Conservation (phyloP, 164 flowering plant species). For the Platanus orientalis region DNA sequence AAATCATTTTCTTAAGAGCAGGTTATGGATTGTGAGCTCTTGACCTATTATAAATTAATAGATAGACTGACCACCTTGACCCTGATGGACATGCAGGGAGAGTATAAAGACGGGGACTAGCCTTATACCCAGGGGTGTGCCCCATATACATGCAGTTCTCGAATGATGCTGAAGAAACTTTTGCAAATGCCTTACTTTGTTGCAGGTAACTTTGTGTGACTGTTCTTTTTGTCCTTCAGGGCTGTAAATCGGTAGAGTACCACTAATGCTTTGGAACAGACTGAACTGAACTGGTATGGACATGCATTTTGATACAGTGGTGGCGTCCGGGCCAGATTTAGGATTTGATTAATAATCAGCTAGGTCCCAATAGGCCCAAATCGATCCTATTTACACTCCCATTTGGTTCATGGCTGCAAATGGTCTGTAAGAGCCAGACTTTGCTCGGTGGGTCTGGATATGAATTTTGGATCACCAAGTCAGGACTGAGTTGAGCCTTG, state of each 20-base stretch:
- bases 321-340: neutral
- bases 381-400: no score
- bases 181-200: slow-evolving; percentile 48
- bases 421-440: no score
- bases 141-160: slow-evolving; percentile 87
- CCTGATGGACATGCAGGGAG: slow-evolving; percentile 50
- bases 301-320: neutral
- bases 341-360: neutral
- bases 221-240: neutral
- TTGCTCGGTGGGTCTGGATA: no score
- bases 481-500: no score
- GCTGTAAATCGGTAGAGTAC: neutral
- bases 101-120: slow-evolving; percentile 83
- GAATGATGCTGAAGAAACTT: slow-evolving; percentile 85
- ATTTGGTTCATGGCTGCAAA: no score
- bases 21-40: neutral
- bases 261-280: neutral
- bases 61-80: slow-evolving; percentile 1
- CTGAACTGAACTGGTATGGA: neutral
- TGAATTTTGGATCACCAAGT: no score
- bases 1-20: neutral
- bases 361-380: neutral
- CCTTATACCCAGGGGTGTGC: slow-evolving; percentile 86
- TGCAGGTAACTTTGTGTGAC: slow-evolving; percentile 47
- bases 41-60: neutral